phyloP scores from a whole-genome alignment of 768 basidiomycete species.

The Lactarius psammicola region DNA sequence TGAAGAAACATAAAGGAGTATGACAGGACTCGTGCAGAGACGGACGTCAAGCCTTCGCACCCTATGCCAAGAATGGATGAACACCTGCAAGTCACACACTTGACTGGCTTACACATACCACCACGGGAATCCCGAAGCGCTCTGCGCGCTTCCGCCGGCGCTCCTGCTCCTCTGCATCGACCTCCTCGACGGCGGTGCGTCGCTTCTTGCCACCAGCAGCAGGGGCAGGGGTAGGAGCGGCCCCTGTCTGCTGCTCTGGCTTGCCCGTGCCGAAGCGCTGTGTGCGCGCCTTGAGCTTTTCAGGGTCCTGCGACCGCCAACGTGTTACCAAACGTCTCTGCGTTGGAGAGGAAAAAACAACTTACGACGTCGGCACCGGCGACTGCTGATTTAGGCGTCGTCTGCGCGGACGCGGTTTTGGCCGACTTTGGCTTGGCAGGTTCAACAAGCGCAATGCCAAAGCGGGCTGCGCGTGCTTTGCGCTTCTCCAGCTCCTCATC shows the following conservation, averaged over 20 bases:
- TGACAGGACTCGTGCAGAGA: not conserved
- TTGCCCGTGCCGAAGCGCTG: slow-evolving; percentile 50
- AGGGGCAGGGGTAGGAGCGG: not conserved
- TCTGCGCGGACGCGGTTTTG: slow-evolving; percentile 20
- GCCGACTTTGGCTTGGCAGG: slow-evolving; percentile 36
- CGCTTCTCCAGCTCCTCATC: slow-evolving; percentile 58
- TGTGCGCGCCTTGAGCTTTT: slow-evolving; percentile 52
- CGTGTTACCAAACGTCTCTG: not conserved
- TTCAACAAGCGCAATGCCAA: slow-evolving; percentile 61
- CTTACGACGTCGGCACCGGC: slow-evolving; percentile 1
- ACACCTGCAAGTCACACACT: not conserved
- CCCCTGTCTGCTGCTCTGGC: slow-evolving; percentile 13
- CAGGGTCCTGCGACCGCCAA: slow-evolving; percentile 28
- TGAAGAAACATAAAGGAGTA: slow-evolving; percentile 2
- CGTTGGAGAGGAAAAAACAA: too few species aligned
- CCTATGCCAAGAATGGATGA: slow-evolving; percentile 7
- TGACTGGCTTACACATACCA: slow-evolving; percentile 7
- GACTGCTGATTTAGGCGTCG: slow-evolving; percentile 27
- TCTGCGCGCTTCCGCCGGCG: slow-evolving; percentile 28
- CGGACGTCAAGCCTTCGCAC: slow-evolving; percentile 22
- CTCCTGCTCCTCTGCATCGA: slow-evolving; percentile 27
- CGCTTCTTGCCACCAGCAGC: slow-evolving; percentile 34
- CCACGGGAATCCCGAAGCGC: slow-evolving; percentile 23
- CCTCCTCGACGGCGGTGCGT: slow-evolving; percentile 35
- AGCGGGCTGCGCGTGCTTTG: slow-evolving; percentile 63